phyloP scores from a whole-genome alignment of 208 protist genomes.

The Trypanosoma melophagium region DNA sequence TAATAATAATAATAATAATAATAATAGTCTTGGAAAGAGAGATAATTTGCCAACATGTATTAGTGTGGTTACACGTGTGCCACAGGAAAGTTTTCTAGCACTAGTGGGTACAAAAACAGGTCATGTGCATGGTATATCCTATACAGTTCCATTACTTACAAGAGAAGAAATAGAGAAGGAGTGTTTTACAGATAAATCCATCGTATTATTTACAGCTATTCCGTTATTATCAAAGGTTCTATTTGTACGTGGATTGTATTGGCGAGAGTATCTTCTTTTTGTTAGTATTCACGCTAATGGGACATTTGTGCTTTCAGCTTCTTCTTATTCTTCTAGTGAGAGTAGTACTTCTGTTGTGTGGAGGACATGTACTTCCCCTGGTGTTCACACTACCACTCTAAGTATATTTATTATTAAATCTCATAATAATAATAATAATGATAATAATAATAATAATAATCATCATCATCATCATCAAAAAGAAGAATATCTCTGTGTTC shows the following conservation, averaged over 20 bases:
- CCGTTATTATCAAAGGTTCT: slow-evolving; percentile 21
- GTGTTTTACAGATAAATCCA: not conserved
- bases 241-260: slow-evolving; percentile 14
- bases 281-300: slow-evolving; percentile 21
- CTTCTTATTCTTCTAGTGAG: not conserved
- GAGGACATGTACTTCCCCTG: slow-evolving; percentile 1
- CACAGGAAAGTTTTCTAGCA: not conserved
- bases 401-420: slow-evolving; percentile 1
- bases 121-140: slow-evolving; percentile 17
- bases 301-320: slow-evolving; percentile 8
- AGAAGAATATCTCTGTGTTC: slow-evolving; percentile 8
- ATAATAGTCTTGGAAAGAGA: not conserved
- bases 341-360: not conserved
- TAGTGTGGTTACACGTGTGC: not conserved
- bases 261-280: not conserved
- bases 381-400: slow-evolving; percentile 14
- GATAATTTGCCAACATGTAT: slow-evolving; percentile 18
- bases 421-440: not conserved
- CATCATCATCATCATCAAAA: not conserved
- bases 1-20: not conserved
- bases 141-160: not conserved
- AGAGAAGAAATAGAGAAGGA: not conserved
- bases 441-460: slow-evolving; percentile 1
- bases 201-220: not conserved
- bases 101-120: slow-evolving; percentile 24